These are phyloP conservation scores for Aspergillus viridinutans DNA, from an alignment of 2,329 filamentous ascomycete genomes.

Conservation along the genomic window DNA sequence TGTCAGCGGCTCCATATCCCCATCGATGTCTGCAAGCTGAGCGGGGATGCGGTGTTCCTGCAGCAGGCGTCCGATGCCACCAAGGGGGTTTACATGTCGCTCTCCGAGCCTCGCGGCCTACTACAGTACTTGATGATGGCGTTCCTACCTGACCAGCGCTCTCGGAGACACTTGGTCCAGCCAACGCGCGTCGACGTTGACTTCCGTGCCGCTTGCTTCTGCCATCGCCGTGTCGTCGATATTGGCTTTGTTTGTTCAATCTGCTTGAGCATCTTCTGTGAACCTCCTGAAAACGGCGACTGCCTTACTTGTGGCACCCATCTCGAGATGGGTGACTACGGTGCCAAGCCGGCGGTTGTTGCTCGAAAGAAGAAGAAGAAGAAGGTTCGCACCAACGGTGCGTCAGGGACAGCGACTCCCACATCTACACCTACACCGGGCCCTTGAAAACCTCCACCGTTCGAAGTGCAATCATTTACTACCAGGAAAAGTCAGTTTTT, in stretches of 20 bases:
- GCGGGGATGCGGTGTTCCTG: conserved; percentile 82
- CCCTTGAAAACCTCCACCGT: conserved; percentile 17
- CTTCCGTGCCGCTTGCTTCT: conserved; percentile 98
- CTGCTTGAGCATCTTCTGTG: conserved; percentile 90
- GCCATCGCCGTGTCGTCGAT: conserved; percentile 85
- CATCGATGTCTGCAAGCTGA: conserved; percentile 85
- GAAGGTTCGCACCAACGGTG: conserved; percentile 52
- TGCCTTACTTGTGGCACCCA: conserved; percentile 82
- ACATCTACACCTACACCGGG: conserved; percentile 51
- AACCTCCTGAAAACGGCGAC: conserved; percentile 57
- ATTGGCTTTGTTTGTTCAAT: conserved; percentile 94
- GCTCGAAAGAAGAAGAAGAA: conserved; percentile 71
- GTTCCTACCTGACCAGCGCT: conserved; percentile 70
- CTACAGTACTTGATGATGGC: conserved; percentile 94
- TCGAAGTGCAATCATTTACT: neutral
- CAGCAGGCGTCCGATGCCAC: conserved; percentile 83
- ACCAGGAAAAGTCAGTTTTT: neutral
- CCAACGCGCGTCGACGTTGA: conserved; percentile 85
- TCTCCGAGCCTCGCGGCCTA: conserved; percentile 64
- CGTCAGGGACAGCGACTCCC: conserved; percentile 53
- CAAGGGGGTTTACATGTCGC: conserved; percentile 63
- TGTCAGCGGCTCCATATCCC: conserved; percentile 83
- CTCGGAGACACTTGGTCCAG: conserved; percentile 63
- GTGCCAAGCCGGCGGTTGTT: conserved; percentile 70
- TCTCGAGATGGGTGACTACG: conserved; percentile 71